These are phyloP conservation scores for Conringia planisiliqua DNA, from an alignment of 345 rosid species.

Conservation along the genomic window DNA sequence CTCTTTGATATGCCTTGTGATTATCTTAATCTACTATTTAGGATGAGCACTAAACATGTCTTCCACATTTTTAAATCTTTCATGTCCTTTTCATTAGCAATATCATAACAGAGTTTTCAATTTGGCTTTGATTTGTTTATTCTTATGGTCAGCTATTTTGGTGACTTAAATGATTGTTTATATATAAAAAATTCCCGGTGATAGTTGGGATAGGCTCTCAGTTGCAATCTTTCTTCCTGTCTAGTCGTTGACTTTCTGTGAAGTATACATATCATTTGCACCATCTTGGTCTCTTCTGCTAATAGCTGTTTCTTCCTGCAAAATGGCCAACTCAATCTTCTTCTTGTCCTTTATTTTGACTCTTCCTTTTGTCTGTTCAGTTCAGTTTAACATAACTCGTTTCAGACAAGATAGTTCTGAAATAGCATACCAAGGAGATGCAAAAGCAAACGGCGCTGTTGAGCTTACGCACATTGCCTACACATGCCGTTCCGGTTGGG, in stretches of 20 bases:
- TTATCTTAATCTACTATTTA: background rate
- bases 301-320: background rate
- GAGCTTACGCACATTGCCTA: constrained; percentile 19
- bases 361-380: constrained; percentile 20
- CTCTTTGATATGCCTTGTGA: background rate
- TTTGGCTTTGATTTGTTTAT: constrained; percentile 8
- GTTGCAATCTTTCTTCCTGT: background rate
- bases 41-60: constrained; percentile 11
- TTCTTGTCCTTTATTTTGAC: constrained; percentile 1
- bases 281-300: constrained; percentile 12
- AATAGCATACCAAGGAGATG: constrained; percentile 33
- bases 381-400: constrained; percentile 13
- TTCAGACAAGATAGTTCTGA: background rate
- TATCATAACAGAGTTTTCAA: background rate
- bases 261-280: background rate
- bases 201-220: background rate
- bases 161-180: background rate
- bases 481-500: constrained; percentile 31
- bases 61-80: constrained; percentile 12
- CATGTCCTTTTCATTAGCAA: background rate
- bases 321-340: constrained; percentile 15
- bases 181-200: background rate
- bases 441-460: constrained; percentile 14
- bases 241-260: constrained; percentile 18
- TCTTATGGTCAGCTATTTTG: constrained; percentile 14